Conservation (phyloP, 75 land plant genomes). For the Pinus albicaulis region DNA sequence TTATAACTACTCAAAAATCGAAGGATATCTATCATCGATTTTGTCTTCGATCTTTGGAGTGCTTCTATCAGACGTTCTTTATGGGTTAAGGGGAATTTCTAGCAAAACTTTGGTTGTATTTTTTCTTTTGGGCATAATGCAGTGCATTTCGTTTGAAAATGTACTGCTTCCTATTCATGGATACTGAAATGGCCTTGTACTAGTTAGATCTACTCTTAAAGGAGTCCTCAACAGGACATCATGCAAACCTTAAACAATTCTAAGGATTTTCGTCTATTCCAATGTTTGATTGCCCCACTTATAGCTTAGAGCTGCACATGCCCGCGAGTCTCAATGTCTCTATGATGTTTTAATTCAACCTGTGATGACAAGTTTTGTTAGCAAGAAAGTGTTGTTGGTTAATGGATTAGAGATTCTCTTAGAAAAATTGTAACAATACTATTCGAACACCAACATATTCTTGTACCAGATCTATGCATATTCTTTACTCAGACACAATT, state of each 20-base stretch:
- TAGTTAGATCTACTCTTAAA: not conserved
- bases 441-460: not conserved
- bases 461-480: not conserved
- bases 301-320: not conserved
- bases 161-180: not conserved
- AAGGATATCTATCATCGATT: not conserved
- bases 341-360: not conserved
- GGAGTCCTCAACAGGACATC: not conserved
- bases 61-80: not conserved
- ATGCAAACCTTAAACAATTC: not conserved
- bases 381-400: not conserved
- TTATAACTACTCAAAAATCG: not conserved
- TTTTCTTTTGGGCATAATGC: not conserved
- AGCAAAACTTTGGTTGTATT: not conserved
- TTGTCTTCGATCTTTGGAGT: not conserved
- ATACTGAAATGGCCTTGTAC: not conserved
- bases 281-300: not conserved
- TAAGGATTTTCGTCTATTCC: not conserved
- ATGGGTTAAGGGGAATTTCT: not conserved
- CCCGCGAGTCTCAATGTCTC: not conserved
- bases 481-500: not conserved
- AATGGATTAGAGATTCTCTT: not conserved
- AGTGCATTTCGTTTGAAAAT: not conserved
- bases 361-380: not conserved
- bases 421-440: not conserved